A percentile compares a stretch with the other conserved stretches of the same genome.
phyloP scores from a whole-genome alignment of 345 rosid species.

The Eucalyptus pumila region DNA sequence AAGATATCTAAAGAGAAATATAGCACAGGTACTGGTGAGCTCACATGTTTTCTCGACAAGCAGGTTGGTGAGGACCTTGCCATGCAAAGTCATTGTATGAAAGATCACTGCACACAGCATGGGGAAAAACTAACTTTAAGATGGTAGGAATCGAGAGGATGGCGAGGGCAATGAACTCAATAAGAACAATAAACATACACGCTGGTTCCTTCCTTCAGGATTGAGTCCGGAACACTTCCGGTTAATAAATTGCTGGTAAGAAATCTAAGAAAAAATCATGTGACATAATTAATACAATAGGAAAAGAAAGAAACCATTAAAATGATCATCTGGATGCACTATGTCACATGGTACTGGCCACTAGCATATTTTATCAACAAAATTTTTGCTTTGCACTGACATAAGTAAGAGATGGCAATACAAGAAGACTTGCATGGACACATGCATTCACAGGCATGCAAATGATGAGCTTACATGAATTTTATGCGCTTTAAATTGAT shows the following conservation, averaged over 20 bases:
- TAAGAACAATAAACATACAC: constrained; percentile 9
- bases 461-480: constrained; percentile 22
- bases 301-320: not conserved
- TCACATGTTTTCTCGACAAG: constrained; percentile 29
- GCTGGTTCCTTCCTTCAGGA: constrained; percentile 16
- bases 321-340: not conserved
- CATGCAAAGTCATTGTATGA: constrained; percentile 32
- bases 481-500: not conserved
- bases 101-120: constrained; percentile 23
- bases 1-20: not conserved
- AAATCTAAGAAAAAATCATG: constrained; percentile 1
- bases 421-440: not conserved
- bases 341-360: not conserved
- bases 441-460: not conserved
- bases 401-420: not conserved
- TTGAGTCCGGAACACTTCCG: constrained; percentile 19
- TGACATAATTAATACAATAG: not conserved
- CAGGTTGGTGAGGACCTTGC: constrained; percentile 14
- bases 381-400: not conserved
- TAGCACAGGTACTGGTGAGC: not conserved
- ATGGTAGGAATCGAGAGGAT: not conserved
- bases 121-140: not conserved
- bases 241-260: constrained; percentile 20
- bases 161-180: not conserved
- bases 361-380: too few species aligned